These are phyloP conservation scores for Fusarium chuoi DNA, from an alignment of 2,329 filamentous ascomycete genomes.

Conservation along the genomic window DNA sequence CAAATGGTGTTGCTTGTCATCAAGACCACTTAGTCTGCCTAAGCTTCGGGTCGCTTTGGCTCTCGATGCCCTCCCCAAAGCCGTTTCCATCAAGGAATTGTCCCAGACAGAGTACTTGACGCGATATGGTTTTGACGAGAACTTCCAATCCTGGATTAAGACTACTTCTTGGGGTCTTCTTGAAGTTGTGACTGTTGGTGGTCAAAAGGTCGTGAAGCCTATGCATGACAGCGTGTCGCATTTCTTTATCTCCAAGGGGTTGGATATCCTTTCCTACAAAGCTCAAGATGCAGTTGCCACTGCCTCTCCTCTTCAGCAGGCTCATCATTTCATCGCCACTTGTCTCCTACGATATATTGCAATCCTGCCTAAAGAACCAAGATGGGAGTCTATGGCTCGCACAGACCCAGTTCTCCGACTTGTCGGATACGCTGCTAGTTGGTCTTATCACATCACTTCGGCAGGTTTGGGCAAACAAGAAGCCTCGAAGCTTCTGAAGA, in stretches of 20 bases:
- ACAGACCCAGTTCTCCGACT: neutral
- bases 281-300: neutral
- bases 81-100: neutral
- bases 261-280: neutral
- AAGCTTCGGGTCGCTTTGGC: neutral
- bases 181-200: neutral
- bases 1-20: neutral
- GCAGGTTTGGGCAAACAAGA: neutral
- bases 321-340: neutral
- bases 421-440: neutral
- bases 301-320: neutral
- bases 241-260: neutral
- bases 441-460: neutral
- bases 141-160: constrained; percentile 5
- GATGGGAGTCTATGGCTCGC: neutral
- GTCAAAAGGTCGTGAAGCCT: neutral
- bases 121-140: neutral
- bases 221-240: neutral
- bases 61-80: neutral
- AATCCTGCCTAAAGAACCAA: neutral
- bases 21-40: neutral
- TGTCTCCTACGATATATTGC: neutral
- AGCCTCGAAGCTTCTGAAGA: neutral
- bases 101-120: neutral
- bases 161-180: neutral